Base-by-base conservation (phyloP, 2,329 filamentous ascomycete species). In the Hypoxylon sp. region DNA sequence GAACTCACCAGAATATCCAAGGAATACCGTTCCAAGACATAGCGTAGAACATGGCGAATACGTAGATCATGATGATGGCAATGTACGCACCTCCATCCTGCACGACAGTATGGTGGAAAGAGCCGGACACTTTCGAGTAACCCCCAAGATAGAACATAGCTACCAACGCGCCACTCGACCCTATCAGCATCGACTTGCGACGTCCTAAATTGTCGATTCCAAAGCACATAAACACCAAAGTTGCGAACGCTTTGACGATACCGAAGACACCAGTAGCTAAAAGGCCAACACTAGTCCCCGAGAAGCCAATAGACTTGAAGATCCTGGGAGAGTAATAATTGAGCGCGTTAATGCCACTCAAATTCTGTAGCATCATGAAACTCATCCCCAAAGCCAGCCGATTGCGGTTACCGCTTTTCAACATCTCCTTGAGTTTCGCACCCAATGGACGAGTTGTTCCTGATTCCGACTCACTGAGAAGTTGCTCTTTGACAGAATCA, bases 261-360 rank as follows among this genome's bases (percentile, higher is more conserved):
- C 92, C 92, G 72, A 92, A 94, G 69, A 94, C 88, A 24, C 92
- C 92, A 0, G 92, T 94, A 0, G 91, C 92, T 31, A 86, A 77
- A 68, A 86, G 82, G 39, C 80, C 76, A 0, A 80, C 81, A 73
- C 81, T 82, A 52, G 81, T 83, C 11, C 83, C 84, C 1, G 78
- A 80, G 55, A 85, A 80, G 3, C 84, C 84, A 54, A 86, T 80
- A 48, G 80, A 81, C 69, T 81, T 85, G 83, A 94, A 93, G 9
- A 93, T 87, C 0, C 87, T 91, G 0, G 91, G 91, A 0, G 83
- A 85, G 79, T 91, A 93, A 81, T 93, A 94, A 82, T 93, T 94
- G 81, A 92, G 90, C 19, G 91, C 91, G 72, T 94, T 94, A 54
- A 70, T 68, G 13, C 70, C 70, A 4, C 59, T 67, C 4, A 66